phyloP scores from a whole-genome alignment of 2,329 filamentous ascomycete species.

The Fusarium nurragi region DNA sequence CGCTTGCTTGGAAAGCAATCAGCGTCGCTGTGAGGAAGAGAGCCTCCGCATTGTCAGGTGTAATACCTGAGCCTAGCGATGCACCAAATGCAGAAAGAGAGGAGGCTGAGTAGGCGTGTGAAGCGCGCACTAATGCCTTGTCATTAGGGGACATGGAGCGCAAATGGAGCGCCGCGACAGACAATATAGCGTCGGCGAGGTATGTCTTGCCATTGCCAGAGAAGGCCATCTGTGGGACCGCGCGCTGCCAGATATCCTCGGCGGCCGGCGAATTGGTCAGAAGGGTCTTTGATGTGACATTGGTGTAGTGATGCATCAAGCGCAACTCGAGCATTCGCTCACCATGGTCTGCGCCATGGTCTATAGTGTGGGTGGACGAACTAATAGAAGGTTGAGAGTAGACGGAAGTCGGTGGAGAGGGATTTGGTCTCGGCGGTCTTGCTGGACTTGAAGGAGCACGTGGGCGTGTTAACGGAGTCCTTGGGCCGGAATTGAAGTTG shows the following conservation, averaged over 20 bases:
- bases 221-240: slow-evolving; percentile 70
- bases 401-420: slow-evolving; percentile 48
- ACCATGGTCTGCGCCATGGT: slow-evolving; percentile 46
- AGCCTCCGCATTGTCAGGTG: slow-evolving; percentile 67
- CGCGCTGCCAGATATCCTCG: slow-evolving; percentile 67
- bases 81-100: slow-evolving; percentile 69
- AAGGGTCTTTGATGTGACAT: slow-evolving; percentile 68
- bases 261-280: slow-evolving; percentile 61
- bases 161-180: slow-evolving; percentile 70
- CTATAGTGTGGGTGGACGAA: slow-evolving; percentile 46
- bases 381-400: slow-evolving; percentile 46
- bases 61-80: slow-evolving; percentile 65
- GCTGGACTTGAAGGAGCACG: slow-evolving; percentile 34
- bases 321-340: slow-evolving; percentile 67
- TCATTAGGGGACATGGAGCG: slow-evolving; percentile 67
- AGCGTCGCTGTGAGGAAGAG: slow-evolving; percentile 70
- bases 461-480: slow-evolving; percentile 39
- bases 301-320: slow-evolving; percentile 72
- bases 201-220: slow-evolving; percentile 65
- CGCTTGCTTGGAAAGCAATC: slow-evolving; percentile 73
- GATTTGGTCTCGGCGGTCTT: slow-evolving; percentile 37
- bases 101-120: slow-evolving; percentile 72
- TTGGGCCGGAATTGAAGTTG: slow-evolving; percentile 35
- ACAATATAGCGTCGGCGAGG: slow-evolving; percentile 70
- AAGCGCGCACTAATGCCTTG: slow-evolving; percentile 67